Conservation (phyloP, 768 basidiomycete genomes). For the Phanerodontia chrysosporium region DNA sequence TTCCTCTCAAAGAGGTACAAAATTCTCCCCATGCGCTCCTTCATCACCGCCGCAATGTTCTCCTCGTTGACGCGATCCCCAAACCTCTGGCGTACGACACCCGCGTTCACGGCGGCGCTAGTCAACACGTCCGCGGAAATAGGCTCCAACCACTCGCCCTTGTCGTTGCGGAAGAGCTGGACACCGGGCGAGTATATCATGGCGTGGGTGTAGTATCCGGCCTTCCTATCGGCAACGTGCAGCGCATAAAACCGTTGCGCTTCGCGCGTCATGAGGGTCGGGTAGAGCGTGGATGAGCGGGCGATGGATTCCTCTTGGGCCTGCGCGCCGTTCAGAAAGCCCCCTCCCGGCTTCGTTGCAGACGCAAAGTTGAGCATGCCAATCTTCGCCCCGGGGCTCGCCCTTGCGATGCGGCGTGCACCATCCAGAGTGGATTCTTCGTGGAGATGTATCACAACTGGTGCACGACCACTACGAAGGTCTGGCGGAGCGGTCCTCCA, state of each 20-base stretch:
- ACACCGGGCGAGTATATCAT: conserved; percentile 73
- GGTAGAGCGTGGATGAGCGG: conserved; percentile 67
- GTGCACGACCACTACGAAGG: not conserved
- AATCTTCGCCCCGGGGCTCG: conserved; percentile 29
- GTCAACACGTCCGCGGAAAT: conserved; percentile 63
- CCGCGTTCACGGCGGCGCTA: conserved; percentile 73
- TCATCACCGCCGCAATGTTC: conserved; percentile 54
- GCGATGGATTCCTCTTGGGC: conserved; percentile 83
- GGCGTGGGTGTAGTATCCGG: conserved; percentile 70
- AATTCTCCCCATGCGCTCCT: conserved; percentile 66
- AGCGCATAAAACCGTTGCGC: conserved; percentile 59
- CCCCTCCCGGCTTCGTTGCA: conserved; percentile 71
- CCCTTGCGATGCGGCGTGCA: conserved; percentile 36
- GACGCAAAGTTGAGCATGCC: conserved; percentile 77
- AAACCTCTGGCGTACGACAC: conserved; percentile 31
- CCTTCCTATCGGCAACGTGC: conserved; percentile 42
- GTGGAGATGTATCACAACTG: conserved; percentile 41
- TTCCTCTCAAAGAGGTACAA: conserved; percentile 61
- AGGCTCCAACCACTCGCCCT: conserved; percentile 52
- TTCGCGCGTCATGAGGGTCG: conserved; percentile 50
- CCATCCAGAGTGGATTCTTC: conserved; percentile 65
- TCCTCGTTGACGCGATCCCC: conserved; percentile 22
- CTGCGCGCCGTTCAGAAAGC: conserved; percentile 66
- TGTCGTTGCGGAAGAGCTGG: conserved; percentile 59
- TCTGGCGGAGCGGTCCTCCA: conserved; percentile 36